A percentile compares a stretch with the other conserved stretches of the same genome.
Evolutionary conservation across 306 rosid genomes (phyloP).

Genomic region (Nissolia schottii): DNA sequence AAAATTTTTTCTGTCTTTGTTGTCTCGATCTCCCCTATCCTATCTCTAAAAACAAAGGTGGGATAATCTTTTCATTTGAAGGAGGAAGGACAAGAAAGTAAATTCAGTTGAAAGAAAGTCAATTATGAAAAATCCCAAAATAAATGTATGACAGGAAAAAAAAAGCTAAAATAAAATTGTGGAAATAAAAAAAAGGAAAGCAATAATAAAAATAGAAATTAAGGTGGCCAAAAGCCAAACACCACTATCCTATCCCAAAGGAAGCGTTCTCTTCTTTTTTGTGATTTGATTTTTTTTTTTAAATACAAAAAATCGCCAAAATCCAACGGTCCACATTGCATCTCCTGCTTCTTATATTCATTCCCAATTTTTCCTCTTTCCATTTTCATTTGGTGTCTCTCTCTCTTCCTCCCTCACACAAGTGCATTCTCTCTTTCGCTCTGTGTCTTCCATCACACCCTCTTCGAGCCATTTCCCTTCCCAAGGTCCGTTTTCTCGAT

Average conservation of each 20-base stretch:
- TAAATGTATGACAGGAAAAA: not conserved
- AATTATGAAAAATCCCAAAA: not conserved
- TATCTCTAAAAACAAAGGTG: no score
- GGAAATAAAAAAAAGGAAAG: not conserved
- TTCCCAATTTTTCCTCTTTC: slow-evolving; percentile 14
- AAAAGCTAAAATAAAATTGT: not conserved
- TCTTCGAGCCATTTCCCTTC: slow-evolving; percentile 34
- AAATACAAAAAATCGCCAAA: not conserved
- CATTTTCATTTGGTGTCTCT: slow-evolving; percentile 25
- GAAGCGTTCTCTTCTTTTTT: not conserved
- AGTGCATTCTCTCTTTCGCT: slow-evolving; percentile 22
- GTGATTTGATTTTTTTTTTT: slow-evolving; percentile 12
- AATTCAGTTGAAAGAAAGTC: not conserved
- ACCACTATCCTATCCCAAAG: not conserved
- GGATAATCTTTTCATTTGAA: no score
- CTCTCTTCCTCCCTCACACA: slow-evolving; percentile 13
- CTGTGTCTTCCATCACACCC: slow-evolving; percentile 34
- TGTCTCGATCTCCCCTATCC: no score
- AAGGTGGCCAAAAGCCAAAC: not conserved
- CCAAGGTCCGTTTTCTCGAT: slow-evolving; percentile 39
- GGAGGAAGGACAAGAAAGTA: not conserved
- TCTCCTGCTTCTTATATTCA: slow-evolving; percentile 36
- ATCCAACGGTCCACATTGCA: slow-evolving; percentile 58
- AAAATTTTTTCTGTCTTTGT: no score
- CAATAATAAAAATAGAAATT: not conserved